Percentiles rank a stretch among this genome's conserved stretches.
These are phyloP conservation scores for Carex littledalei DNA, from an alignment of 176 grass and related monocot genomes.

Conservation along the genomic window DNA sequence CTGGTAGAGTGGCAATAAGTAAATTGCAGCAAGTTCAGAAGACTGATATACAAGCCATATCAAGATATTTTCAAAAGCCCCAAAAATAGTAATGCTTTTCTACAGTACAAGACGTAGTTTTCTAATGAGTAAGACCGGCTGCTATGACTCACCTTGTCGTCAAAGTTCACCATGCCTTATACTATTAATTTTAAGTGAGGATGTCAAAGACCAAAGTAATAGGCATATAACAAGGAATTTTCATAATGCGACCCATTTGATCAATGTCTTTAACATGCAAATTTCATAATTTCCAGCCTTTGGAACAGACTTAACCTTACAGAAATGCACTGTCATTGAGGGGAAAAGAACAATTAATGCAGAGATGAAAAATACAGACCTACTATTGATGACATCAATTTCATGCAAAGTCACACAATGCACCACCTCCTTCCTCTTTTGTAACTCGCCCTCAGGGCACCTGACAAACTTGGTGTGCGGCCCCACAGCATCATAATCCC, in stretches of 20 bases:
- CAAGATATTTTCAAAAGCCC: too few relatives aligned
- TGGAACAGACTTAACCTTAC: not conserved
- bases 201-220: not conserved
- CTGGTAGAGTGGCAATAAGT: not conserved
- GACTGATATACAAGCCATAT: not conserved
- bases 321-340: not conserved
- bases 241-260: not conserved
- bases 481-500: slow-evolving; percentile 82
- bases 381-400: slow-evolving; percentile 98
- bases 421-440: slow-evolving; percentile 97
- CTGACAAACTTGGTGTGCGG: slow-evolving; percentile 82
- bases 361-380: slow-evolving; percentile 35
- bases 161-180: not conserved
- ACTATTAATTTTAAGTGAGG: not conserved
- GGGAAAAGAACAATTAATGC: not conserved
- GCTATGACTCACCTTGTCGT: not conserved
- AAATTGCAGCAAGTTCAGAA: not conserved
- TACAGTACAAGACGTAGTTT: not conserved
- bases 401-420: slow-evolving; percentile 93
- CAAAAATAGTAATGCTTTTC: not conserved
- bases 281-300: not conserved
- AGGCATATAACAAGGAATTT: not conserved
- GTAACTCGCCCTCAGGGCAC: slow-evolving; percentile 90
- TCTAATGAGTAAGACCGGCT: not conserved
- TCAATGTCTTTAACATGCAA: not conserved